Evolutionary conservation across 2,329 filamentous ascomycete species (phyloP), one percentile per base, ranked within the genome.

Genomic region (Phialemoniopsis sp.): DNA sequence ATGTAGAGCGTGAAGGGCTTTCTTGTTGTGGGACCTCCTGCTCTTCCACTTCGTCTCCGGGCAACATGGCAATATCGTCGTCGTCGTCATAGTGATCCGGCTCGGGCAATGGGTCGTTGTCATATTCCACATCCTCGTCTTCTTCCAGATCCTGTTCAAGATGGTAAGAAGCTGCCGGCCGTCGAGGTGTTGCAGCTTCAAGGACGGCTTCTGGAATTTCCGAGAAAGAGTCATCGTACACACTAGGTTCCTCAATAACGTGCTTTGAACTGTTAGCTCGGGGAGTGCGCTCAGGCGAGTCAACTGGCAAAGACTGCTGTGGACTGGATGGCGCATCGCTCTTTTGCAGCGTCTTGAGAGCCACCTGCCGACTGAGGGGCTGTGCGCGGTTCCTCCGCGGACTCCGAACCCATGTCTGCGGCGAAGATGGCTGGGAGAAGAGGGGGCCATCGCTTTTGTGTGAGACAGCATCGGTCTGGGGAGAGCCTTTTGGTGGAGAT

Each of bases 171-270:
- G 10, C 21, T 10, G 21, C 21, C 21, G 52, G 45, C 13, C 51
- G 63, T 19, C 53, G 56, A 2, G 68, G 73, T 2, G 67, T 74
- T 5, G 72, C 75, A 19, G 71, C 71, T 13, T 62, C 64, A 4
- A 79, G 64, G 3, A 77, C 58, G 4, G 56, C 63, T 13, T 73
- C 66, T 1, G 76, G 73, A 13, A 79, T 74, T 37, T 76, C 72
- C 0, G 75, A 79, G 46, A 79, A 80, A 0, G 73, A 76, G 45
- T 79, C 75, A 2, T 78, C 71, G 33, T 76, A 73, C 19, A 55
- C 36, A 30, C 55, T 57, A 3, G 58, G 52, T 16, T 63, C 57
- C 3, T 62, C 55, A 2, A 56, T 49, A 3, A 34, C 15, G 12
- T 29, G n/a, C n/a, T 34, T 31, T 12, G 30, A 15, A 19, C 13